These are phyloP conservation scores for Furcasterigmium sp. DNA, from an alignment of 2,329 filamentous ascomycete genomes.

Conservation along the genomic window DNA sequence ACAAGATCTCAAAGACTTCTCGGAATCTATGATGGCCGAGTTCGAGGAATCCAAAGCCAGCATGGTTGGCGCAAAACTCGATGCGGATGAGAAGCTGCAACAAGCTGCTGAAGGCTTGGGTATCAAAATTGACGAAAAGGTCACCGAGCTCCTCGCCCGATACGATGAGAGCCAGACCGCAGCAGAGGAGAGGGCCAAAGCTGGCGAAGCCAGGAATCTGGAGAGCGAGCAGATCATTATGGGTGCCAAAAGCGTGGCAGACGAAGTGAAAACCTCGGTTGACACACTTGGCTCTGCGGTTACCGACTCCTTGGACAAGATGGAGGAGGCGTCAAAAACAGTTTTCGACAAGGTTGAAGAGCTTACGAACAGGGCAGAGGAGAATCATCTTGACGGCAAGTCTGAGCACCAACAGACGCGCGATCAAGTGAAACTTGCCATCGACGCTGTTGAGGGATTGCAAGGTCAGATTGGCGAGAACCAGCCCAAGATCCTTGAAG, in stretches of 20 bases:
- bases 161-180: slow-evolving; percentile 79
- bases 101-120: slow-evolving; percentile 48
- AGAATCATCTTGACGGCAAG: slow-evolving; percentile 67
- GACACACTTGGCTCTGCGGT: slow-evolving; percentile 79
- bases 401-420: slow-evolving; percentile 78
- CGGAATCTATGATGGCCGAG: slow-evolving; percentile 72
- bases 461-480: slow-evolving; percentile 76
- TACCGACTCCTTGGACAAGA: slow-evolving; percentile 78
- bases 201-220: slow-evolving; percentile 67
- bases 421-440: slow-evolving; percentile 71
- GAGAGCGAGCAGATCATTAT: slow-evolving; percentile 70
- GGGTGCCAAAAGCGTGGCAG: slow-evolving; percentile 72
- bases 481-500: slow-evolving; percentile 82
- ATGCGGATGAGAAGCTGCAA: slow-evolving; percentile 73
- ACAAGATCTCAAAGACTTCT: slow-evolving; percentile 65
- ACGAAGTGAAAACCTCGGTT: slow-evolving; percentile 81
- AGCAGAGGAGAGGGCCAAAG: slow-evolving; percentile 68
- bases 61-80: slow-evolving; percentile 76
- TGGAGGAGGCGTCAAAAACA: slow-evolving; percentile 80
- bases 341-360: slow-evolving; percentile 81
- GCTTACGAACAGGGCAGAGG: slow-evolving; percentile 69
- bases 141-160: slow-evolving; percentile 75
- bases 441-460: slow-evolving; percentile 67
- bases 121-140: slow-evolving; percentile 56
- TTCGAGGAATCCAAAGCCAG: slow-evolving; percentile 82